Evolutionary conservation across 2,329 filamentous ascomycete species (phyloP).

Genomic region (Calonectria fujianensis): DNA sequence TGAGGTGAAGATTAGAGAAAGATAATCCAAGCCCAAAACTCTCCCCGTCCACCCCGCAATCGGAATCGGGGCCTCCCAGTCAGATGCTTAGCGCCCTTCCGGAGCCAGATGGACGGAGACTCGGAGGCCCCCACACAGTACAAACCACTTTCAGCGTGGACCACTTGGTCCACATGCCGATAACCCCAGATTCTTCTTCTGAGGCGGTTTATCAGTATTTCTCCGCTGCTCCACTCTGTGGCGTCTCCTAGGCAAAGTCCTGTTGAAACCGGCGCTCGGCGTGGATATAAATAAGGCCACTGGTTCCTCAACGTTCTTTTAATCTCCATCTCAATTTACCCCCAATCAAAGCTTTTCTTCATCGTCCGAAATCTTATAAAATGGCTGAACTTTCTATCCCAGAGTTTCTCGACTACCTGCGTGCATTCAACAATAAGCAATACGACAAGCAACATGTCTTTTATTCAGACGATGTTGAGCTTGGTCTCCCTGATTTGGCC

Average conservation of each 20-base stretch:
- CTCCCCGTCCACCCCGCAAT: not conserved
- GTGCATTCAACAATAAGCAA: slow-evolving; percentile 31
- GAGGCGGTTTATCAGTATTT: not conserved
- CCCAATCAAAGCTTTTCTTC: not conserved
- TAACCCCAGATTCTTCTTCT: not conserved
- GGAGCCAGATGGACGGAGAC: not conserved
- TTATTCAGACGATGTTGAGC: slow-evolving; percentile 21
- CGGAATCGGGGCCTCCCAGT: not conserved
- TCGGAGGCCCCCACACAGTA: not conserved
- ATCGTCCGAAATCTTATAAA: not conserved
- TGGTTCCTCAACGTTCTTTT: not conserved
- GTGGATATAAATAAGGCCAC: not conserved
- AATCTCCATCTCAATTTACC: not conserved
- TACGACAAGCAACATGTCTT: slow-evolving; percentile 26
- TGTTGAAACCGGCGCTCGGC: not conserved
- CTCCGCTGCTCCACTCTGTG: not conserved
- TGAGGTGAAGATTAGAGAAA: not conserved
- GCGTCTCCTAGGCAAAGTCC: not conserved
- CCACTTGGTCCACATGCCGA: not conserved
- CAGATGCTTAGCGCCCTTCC: not conserved
- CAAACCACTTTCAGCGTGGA: not conserved
- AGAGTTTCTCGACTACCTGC: slow-evolving; percentile 24
- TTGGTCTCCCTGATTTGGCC: slow-evolving; percentile 17
- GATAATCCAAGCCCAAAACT: not conserved
- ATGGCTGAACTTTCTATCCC: slow-evolving; percentile 10